Base-by-base conservation (phyloP, 306 rosid genomes). In the Carpinus fangiana region DNA sequence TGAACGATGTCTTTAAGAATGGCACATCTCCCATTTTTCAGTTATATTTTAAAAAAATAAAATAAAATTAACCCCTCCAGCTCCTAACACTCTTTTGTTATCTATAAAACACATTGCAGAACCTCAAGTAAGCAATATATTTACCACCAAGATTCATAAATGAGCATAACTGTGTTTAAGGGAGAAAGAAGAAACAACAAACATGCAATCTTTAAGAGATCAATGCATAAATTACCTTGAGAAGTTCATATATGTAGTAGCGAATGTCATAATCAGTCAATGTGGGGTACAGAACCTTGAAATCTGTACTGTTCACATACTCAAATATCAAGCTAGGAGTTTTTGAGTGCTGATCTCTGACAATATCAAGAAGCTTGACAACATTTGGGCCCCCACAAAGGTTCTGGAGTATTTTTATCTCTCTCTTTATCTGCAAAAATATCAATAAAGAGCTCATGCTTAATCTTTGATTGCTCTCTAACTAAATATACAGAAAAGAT, bases 371-470 rank as follows among this genome's bases (percentile, higher is more conserved):
- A 83, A 93, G 90, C 93, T 93, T 93, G 74, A 93, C 96, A 57
- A 93, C 65, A 83, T 93, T 93, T n/a, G 98, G 96, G 18, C 98
- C 98, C 26, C 98, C 98, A 60, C 98, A 93, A 71, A 93, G 92
- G 89, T 93, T 93, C 90, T 93, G 94, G 55, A 93, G 96, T 79
- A 93, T 93, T 83, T 93, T 93, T 71, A 93, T 93, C 90, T 93
- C 98, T 78, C 98, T 91, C 82, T 91, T 91, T 73, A 93, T 93
- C 98, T 93, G 93, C 84, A 80, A 47, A 83, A 47, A 76, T 41
- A 71, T 53, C 76, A 74, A 56, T 57, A 68, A 17, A 73, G 65
- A 57, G 31, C 31, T 62, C 76, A 43, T 1, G 9, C n/a, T 34
- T 34, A 41, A 54, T 34, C 54, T 10, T 16, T 38, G 50, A 26